Evolutionary conservation across 805 yeast genomes (phyloP).

Genomic region (Isabelozyma gotoi): DNA sequence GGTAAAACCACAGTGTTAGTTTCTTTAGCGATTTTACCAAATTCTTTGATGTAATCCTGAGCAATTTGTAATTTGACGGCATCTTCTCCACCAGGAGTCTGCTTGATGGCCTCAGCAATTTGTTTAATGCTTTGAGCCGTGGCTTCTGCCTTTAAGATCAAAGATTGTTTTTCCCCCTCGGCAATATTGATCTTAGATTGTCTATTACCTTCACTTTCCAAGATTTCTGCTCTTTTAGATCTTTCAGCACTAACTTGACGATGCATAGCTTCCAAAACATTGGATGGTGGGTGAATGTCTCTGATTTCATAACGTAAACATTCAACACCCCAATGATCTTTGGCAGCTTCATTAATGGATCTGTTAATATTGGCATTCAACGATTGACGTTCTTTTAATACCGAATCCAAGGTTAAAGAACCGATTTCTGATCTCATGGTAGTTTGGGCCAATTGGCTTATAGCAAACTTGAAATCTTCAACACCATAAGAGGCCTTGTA

Average conservation of each 20-base stretch:
- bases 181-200: constrained; percentile 80
- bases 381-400: constrained; percentile 71
- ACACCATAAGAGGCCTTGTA: constrained; percentile 87
- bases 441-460: constrained; percentile 83
- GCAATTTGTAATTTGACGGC: constrained; percentile 82
- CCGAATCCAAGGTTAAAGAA: constrained; percentile 75
- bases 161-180: constrained; percentile 74
- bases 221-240: constrained; percentile 81
- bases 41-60: constrained; percentile 78
- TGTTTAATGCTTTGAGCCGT: constrained; percentile 67
- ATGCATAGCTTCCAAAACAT: constrained; percentile 88
- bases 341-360: constrained; percentile 83
- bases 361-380: constrained; percentile 71
- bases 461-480: constrained; percentile 84
- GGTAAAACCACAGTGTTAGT: constrained; percentile 77
- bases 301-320: constrained; percentile 84
- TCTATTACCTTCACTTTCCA: constrained; percentile 82
- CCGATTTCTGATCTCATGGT: constrained; percentile 91
- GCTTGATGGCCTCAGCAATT: constrained; percentile 65
- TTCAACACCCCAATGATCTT: constrained; percentile 76
- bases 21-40: constrained; percentile 80
- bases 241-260: constrained; percentile 87
- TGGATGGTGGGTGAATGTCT: constrained; percentile 84
- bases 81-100: constrained; percentile 68
- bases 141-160: constrained; percentile 67